These are phyloP conservation scores for Hypoxylon sp. DNA, from an alignment of 2,329 filamentous ascomycete species.

Conservation along the genomic window DNA sequence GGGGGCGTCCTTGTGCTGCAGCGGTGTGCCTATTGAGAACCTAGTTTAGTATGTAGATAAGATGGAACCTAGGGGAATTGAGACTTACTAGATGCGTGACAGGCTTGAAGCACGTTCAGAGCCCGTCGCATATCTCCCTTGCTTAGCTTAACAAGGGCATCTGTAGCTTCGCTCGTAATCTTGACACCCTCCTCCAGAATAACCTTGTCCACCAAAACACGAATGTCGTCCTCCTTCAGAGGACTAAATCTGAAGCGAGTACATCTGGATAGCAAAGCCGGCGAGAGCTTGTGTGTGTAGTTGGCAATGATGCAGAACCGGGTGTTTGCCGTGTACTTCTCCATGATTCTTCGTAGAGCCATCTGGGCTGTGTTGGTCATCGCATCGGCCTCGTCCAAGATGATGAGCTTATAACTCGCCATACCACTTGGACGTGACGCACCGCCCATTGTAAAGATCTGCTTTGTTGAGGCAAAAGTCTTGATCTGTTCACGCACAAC, in stretches of 20 bases:
- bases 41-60: conserved; percentile 24
- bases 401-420: conserved; percentile 92
- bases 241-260: conserved; percentile 96
- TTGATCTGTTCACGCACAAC: conserved; percentile 99
- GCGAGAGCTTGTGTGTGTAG: conserved; percentile 97
- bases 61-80: neutral
- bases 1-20: conserved; percentile 72
- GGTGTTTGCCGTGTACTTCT: conserved; percentile 98
- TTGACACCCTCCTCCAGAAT: conserved; percentile 88
- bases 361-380: conserved; percentile 99
- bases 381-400: conserved; percentile 98
- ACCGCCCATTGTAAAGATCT: conserved; percentile 85
- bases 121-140: conserved; percentile 97
- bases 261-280: conserved; percentile 91
- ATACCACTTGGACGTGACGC: conserved; percentile 65
- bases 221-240: conserved; percentile 89
- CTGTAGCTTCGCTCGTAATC: conserved; percentile 84
- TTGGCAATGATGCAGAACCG: conserved; percentile 99
- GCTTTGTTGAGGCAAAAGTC: conserved; percentile 97
- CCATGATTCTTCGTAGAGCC: conserved; percentile 97
- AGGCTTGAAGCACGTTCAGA: conserved; percentile 95
- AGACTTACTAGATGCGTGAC: conserved; percentile 87
- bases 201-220: conserved; percentile 88
- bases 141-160: conserved; percentile 87
- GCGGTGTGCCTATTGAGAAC: conserved; percentile 71